phyloP scores from a whole-genome alignment of 2,329 filamentous ascomycete genomes.

The Sclerotinia minor region DNA sequence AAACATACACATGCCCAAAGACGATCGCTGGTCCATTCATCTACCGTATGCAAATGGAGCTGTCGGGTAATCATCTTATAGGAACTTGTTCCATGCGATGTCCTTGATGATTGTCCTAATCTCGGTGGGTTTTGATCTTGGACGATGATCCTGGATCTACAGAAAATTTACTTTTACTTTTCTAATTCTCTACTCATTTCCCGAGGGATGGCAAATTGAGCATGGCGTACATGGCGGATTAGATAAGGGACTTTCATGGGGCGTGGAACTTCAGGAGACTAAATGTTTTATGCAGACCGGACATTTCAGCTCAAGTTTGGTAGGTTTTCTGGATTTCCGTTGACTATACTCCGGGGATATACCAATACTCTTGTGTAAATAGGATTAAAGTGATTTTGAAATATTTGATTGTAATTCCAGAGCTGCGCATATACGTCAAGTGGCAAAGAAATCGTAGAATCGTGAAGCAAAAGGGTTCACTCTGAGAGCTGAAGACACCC shows the following conservation, averaged over 20 bases:
- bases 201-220: constrained; percentile 26
- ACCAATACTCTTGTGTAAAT: constrained; percentile 12
- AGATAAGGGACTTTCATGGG: neutral
- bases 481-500: neutral
- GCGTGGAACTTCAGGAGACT: constrained; percentile 3
- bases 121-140: neutral
- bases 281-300: neutral
- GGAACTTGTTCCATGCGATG: neutral
- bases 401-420: neutral
- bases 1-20: neutral
- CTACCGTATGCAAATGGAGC: neutral
- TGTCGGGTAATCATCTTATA: neutral
- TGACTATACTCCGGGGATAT: constrained; percentile 3
- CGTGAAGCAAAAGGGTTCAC: neutral
- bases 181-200: neutral
- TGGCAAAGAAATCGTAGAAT: neutral
- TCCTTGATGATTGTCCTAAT: neutral
- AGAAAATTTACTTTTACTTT: constrained; percentile 18
- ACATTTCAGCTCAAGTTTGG: neutral
- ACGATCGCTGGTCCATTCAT: neutral
- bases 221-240: constrained; percentile 31
- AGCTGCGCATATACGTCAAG: neutral
- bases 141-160: neutral
- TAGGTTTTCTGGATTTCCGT: neutral
- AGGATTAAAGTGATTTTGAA: constrained; percentile 7